phyloP scores from a whole-genome alignment of 1,139 yeast species.

The Keqinozyma sinolaborantium region DNA sequence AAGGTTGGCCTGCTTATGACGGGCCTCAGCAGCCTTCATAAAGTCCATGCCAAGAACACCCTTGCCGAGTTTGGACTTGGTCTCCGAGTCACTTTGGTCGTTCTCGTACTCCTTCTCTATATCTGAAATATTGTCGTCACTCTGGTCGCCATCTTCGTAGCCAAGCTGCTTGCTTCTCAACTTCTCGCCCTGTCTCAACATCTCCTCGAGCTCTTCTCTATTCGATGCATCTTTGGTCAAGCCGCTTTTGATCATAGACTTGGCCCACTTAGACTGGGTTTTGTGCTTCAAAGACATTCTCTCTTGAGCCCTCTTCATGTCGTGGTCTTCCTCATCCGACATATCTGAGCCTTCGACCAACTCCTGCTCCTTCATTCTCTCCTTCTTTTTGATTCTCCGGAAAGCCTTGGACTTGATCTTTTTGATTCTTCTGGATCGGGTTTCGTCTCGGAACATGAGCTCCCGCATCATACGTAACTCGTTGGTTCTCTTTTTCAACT shows the following conservation, averaged over 20 bases:
- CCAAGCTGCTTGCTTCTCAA: conserved; percentile 75
- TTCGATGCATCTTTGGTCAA: conserved; percentile 81
- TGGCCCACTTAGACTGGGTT: conserved; percentile 88
- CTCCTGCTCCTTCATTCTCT: conserved; percentile 64
- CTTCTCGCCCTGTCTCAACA: conserved; percentile 83
- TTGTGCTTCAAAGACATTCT: conserved; percentile 91
- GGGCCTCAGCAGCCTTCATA: conserved; percentile 82
- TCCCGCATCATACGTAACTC: conserved; percentile 93
- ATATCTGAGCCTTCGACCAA: conserved; percentile 61
- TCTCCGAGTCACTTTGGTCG: conserved; percentile 25
- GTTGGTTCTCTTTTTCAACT: conserved; percentile 69
- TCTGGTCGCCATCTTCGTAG: conserved; percentile 50
- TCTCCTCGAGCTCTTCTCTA: conserved; percentile 88
- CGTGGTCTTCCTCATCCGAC: conserved; percentile 61
- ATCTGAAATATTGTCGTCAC: conserved; percentile 49
- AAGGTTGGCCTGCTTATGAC: conserved; percentile 53
- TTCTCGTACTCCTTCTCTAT: conserved; percentile 45
- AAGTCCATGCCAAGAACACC: conserved; percentile 94
- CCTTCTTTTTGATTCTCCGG: conserved; percentile 84
- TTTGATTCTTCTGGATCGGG: conserved; percentile 84
- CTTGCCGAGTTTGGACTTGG: conserved; percentile 57
- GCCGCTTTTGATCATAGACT: conserved; percentile 85
- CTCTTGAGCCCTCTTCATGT: conserved; percentile 76
- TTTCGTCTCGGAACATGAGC: conserved; percentile 92
- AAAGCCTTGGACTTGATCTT: conserved; percentile 91